Evolutionary conservation across 2,329 filamentous ascomycete species (phyloP).

Genomic region (Juglanconis juglandina): DNA sequence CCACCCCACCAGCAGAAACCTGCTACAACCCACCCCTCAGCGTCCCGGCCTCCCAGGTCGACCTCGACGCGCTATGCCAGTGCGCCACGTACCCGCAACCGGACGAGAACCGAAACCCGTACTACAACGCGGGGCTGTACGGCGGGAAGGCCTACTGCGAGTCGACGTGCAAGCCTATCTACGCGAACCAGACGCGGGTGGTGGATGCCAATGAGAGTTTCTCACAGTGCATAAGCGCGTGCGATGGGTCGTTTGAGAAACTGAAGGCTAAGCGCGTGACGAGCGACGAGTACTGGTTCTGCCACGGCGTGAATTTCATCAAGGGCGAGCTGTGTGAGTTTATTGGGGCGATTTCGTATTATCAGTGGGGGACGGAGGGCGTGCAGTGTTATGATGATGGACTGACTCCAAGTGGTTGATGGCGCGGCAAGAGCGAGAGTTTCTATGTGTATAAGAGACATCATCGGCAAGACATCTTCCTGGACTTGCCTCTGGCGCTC

Average conservation of each 20-base stretch:
- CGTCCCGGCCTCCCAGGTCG: not conserved
- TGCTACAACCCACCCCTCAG: not conserved
- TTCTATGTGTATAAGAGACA: too few relatives aligned
- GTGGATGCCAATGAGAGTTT: constrained; percentile 1
- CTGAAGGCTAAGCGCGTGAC: not conserved
- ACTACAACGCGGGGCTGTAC: not conserved
- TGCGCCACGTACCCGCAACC: not conserved
- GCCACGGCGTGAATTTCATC: constrained; percentile 7
- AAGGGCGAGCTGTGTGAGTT: constrained; percentile 3
- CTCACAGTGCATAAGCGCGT: constrained; percentile 1
- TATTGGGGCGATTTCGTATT: not conserved
- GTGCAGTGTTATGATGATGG: constrained; percentile 5
- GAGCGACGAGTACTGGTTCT: not conserved
- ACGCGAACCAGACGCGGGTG: not conserved
- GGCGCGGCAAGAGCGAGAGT: too few relatives aligned
- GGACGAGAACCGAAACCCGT: not conserved
- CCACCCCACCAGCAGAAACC: not conserved
- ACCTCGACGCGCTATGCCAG: constrained; percentile 1
- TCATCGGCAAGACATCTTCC: too few relatives aligned
- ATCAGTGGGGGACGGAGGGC: not conserved
- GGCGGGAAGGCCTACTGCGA: not conserved
- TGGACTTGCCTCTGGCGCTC: too few relatives aligned
- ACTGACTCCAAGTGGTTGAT: not conserved
- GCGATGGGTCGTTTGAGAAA: constrained; percentile 1
- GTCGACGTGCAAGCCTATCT: not conserved